These are phyloP conservation scores for Theobroma cacao DNA, from an alignment of 345 rosid genomes.

Conservation along the genomic window DNA sequence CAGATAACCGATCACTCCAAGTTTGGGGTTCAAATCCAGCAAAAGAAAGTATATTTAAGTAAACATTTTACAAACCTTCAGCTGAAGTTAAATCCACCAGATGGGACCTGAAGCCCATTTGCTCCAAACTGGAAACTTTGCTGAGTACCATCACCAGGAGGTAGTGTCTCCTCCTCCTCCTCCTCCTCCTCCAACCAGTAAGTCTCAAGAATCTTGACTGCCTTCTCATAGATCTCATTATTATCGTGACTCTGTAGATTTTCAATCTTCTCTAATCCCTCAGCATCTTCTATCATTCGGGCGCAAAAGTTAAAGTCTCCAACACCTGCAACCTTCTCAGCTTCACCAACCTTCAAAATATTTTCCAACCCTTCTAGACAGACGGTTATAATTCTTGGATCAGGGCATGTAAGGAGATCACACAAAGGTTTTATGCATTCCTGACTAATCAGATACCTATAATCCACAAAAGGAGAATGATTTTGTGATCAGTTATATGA, in stretches of 20 bases:
- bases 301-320: conserved; percentile 61
- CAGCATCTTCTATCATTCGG: conserved; percentile 77
- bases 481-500: neutral
- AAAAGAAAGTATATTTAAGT: neutral
- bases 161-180: conserved; percentile 70
- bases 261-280: conserved; percentile 83
- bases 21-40: neutral
- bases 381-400: conserved; percentile 75
- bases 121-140: conserved; percentile 67
- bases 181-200: conserved; percentile 90
- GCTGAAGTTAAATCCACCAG: conserved; percentile 79
- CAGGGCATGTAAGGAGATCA: conserved; percentile 80
- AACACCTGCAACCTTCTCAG: conserved; percentile 59
- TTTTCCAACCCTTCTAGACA: conserved; percentile 47
- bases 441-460: conserved; percentile 58
- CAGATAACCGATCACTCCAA: too few relatives aligned
- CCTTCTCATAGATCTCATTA: conserved; percentile 81
- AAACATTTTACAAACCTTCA: conserved; percentile 27
- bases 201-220: conserved; percentile 78
- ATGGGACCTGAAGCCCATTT: conserved; percentile 50
- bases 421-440: conserved; percentile 85
- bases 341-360: conserved; percentile 70
- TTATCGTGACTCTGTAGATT: conserved; percentile 83
- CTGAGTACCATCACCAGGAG: conserved; percentile 54
- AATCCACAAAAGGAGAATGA: conserved; percentile 1